Evolutionary conservation across 2,329 filamentous ascomycete species (phyloP), one percentile per base, ranked within the genome.

Genomic region (Nigrograna mackinnonii): DNA sequence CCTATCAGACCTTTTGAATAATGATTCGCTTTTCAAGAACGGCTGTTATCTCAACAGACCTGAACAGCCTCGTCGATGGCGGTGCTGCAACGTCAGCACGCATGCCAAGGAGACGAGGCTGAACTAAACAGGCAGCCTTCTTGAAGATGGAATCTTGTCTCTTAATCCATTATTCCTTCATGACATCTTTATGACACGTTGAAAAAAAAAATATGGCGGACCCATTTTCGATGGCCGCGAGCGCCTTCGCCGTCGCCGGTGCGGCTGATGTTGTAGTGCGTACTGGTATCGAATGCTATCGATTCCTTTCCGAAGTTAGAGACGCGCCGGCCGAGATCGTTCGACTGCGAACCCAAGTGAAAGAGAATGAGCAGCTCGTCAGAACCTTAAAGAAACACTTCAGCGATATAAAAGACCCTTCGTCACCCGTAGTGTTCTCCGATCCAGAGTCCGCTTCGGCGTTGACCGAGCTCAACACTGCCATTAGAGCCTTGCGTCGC

Each of bases 221-320:
- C 19, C 37, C 37, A 18, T 18, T 39, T 13, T 39, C 37, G 19
- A 30, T 39, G 14, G 44, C 41, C 11, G 46, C 50, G 17, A 38
- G 46, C 6, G 38, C 49, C 12, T 50, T 56, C 31, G 53, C 53
- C 6, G 49, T 52, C 9, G 43, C 52, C 7, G 50, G 53, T 5
- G 46, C 46, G 13, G 46, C 44, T 9, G 53, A 56, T 26, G 46
- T 54, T 31, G 38, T 46, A 12, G 14, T 54, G 4, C 38, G 48
- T 37, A 38, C 42, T 16, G 40, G 44, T 7, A 38, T 47, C 12
- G 46, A 52, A 11, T 39, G 49, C 24, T 49, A 43, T 18, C 36
- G 31, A 6, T 56, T 56, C 26, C 26, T 56, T 20, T 39, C 38
- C 31, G 43, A 42, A 16, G 35, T 56, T 14, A 26, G 18, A 12